A percentile compares a stretch with the other conserved stretches of the same genome.
phyloP scores from a whole-genome alignment of 2,329 filamentous ascomycete species.

The Cladorrhinum sp. region DNA sequence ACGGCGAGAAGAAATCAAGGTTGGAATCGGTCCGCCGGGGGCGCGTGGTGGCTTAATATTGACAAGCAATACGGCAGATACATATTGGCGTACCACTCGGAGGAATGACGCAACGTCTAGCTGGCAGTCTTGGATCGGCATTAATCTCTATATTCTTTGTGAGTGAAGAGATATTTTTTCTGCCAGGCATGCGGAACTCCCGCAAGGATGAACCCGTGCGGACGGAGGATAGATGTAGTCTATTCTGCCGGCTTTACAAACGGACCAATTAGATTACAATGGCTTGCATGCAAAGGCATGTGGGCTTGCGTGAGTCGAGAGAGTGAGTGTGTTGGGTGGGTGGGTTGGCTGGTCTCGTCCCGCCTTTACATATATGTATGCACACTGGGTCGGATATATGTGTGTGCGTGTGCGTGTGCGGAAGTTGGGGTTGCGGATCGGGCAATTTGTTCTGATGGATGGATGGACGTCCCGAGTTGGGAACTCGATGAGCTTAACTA shows the following conservation, averaged over 20 bases:
- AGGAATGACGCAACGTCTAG: no score
- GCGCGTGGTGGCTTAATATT: not conserved
- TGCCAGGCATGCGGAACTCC: no score
- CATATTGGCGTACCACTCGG: no score
- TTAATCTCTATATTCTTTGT: slow-evolving; percentile 8
- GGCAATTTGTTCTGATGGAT: no score
- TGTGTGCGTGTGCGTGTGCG: not conserved
- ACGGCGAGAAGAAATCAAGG: not conserved
- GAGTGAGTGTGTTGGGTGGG: no score
- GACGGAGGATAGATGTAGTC: not conserved
- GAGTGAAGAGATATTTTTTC: not conserved
- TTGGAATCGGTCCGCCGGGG: not conserved
- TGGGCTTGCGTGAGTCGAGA: no score
- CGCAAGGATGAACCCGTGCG: slow-evolving; percentile 6
- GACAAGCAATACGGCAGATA: not conserved
- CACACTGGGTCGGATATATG: no score
- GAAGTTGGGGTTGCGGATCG: not conserved
- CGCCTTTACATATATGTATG: not conserved
- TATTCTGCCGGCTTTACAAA: slow-evolving; percentile 10
- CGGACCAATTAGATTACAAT: slow-evolving; percentile 5
- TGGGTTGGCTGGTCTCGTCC: not conserved
- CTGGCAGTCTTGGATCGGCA: no score
- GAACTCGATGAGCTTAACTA: no score
- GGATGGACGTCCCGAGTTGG: not conserved
- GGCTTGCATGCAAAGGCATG: not conserved